Evolutionary conservation across 108 stramenopile genomes (phyloP).

Genomic region (Stephanodiscus triporus): DNA sequence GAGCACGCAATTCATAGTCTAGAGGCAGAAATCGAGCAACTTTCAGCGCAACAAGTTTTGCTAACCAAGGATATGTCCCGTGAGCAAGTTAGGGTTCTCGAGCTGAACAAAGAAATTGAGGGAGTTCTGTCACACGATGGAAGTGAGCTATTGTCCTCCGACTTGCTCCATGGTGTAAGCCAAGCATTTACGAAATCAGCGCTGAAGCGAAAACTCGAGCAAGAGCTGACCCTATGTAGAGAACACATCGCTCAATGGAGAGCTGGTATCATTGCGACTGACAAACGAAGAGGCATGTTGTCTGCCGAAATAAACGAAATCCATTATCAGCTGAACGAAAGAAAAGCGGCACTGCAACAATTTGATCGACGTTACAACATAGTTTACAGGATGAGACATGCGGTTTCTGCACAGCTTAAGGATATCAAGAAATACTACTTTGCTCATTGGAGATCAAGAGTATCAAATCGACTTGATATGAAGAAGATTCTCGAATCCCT

Average conservation of each 20-base stretch:
- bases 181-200: slow-evolving; percentile 46
- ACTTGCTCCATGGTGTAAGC: slow-evolving; percentile 45
- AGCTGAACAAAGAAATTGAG: slow-evolving; percentile 42
- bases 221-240: slow-evolving; percentile 21
- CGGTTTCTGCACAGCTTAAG: slow-evolving; percentile 21
- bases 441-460: neutral
- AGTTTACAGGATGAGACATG: slow-evolving; percentile 26
- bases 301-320: slow-evolving; percentile 13
- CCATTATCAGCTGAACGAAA: slow-evolving; percentile 19
- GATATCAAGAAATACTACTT: slow-evolving; percentile 18
- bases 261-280: slow-evolving; percentile 29
- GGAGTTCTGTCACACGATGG: slow-evolving; percentile 26
- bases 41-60: slow-evolving; percentile 26
- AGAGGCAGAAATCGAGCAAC: slow-evolving; percentile 9
- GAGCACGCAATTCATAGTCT: slow-evolving; percentile 30
- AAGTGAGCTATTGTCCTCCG: slow-evolving; percentile 23
- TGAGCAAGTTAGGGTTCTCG: slow-evolving; percentile 33
- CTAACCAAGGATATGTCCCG: slow-evolving; percentile 36
- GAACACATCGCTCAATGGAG: slow-evolving; percentile 21
- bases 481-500: slow-evolving; percentile 14
- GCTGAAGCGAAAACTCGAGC: slow-evolving; percentile 26
- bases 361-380: slow-evolving; percentile 31
- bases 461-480: slow-evolving; percentile 3
- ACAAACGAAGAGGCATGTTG: slow-evolving; percentile 6
- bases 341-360: slow-evolving; percentile 23